Percentiles rank a stretch among this genome's conserved stretches.
Conservation (phyloP, 805 yeast species). For the Cyberlindnera mycetangii region DNA sequence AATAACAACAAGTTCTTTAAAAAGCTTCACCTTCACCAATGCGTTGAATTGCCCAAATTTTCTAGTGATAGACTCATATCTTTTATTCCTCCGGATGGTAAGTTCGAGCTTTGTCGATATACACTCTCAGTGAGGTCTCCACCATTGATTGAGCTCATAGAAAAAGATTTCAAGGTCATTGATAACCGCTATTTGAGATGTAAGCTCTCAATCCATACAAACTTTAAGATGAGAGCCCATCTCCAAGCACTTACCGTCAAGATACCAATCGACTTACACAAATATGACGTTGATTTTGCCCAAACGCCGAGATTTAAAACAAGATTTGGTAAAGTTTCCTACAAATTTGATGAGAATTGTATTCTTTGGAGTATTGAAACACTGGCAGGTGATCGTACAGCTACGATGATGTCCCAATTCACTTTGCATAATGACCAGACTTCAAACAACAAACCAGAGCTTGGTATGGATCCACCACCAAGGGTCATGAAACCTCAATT, state of each 20-base stretch:
- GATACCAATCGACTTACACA: constrained; percentile 54
- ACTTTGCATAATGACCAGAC: constrained; percentile 22
- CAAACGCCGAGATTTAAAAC: constrained; percentile 65
- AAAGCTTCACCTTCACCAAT: constrained; percentile 82
- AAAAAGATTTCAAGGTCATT: constrained; percentile 5
- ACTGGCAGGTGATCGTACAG: constrained; percentile 56
- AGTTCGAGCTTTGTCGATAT: constrained; percentile 53
- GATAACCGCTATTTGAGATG: constrained; percentile 1
- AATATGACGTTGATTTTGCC: constrained; percentile 40
- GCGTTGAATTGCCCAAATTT: constrained; percentile 71
- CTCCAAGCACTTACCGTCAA: constrained; percentile 55
- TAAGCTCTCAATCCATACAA: constrained; percentile 43
- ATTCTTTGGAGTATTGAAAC: constrained; percentile 71
- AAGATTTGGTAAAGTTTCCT: constrained; percentile 66
- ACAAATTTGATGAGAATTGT: constrained; percentile 65
- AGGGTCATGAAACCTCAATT: constrained; percentile 21
- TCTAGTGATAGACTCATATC: constrained; percentile 49
- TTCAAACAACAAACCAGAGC: constrained; percentile 16
- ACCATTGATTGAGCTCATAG: constrained; percentile 20
- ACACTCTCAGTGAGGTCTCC: constrained; percentile 38
- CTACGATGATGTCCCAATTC: constrained; percentile 57
- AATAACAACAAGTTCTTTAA: constrained; percentile 38
- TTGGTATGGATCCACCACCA: constrained; percentile 30
- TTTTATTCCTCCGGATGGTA: constrained; percentile 91
- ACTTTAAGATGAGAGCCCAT: constrained; percentile 60